These are phyloP conservation scores for Heteromeles arbutifolia DNA, from an alignment of 306 rosid genomes.

Conservation along the genomic window DNA sequence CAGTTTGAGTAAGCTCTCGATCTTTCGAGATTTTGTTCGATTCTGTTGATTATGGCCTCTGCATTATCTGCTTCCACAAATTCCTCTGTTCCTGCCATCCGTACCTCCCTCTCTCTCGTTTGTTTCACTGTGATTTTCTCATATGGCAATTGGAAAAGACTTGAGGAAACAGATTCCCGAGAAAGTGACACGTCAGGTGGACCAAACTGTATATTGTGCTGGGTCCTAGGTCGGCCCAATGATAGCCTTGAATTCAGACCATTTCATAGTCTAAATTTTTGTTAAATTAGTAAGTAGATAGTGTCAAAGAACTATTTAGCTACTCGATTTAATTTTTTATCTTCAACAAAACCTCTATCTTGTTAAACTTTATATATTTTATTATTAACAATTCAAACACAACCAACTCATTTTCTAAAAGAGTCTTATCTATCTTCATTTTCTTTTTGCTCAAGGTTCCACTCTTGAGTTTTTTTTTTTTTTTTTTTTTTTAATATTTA, in stretches of 20 bases:
- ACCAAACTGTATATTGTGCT: neutral
- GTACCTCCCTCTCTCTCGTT: neutral
- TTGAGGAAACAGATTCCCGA: neutral
- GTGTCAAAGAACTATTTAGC: too few species aligned
- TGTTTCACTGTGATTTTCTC: conserved; percentile 5
- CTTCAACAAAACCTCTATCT: fast-evolving
- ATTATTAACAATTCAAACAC: too few species aligned
- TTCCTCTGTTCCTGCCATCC: conserved; percentile 59
- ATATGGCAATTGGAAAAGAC: neutral
- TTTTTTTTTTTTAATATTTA: too few species aligned
- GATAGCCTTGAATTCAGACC: neutral
- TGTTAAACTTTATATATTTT: too few species aligned
- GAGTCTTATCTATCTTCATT: too few species aligned
- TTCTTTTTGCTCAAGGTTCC: too few species aligned
- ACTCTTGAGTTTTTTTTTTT: too few species aligned
- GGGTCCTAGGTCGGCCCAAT: neutral
- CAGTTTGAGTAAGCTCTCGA: conserved; percentile 95
- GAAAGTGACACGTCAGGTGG: neutral
- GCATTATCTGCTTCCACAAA: conserved; percentile 82
- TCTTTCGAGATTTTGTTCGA: conserved; percentile 90
- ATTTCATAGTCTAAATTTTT: too few species aligned
- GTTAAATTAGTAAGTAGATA: too few species aligned
- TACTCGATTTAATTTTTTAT: too few species aligned
- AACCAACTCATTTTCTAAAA: too few species aligned
- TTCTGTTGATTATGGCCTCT: conserved; percentile 85